A percentile compares a stretch with the other conserved stretches of the same genome.
Evolutionary conservation across 164 flowering plant genomes (phyloP).

Genomic region (Santalum album): DNA sequence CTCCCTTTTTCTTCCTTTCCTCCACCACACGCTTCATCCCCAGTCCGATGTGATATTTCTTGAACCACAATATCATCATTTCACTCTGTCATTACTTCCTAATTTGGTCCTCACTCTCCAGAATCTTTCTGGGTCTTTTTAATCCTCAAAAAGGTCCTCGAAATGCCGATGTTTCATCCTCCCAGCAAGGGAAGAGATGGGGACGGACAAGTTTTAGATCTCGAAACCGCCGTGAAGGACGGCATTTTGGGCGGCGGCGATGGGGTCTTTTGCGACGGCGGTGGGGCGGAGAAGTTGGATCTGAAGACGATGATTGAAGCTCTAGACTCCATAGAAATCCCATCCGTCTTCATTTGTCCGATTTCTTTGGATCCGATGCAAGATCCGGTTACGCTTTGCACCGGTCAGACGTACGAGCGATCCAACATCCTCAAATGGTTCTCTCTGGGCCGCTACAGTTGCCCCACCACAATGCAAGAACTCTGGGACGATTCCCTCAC

Average conservation of each 20-base stretch:
- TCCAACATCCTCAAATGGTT: constrained; percentile 71
- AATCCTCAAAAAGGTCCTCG: not conserved
- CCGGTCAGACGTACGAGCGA: constrained; percentile 76
- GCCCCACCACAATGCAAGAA: constrained; percentile 73
- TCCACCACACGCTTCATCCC: constrained; percentile 1
- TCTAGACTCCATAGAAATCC: constrained; percentile 43
- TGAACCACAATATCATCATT: no score
- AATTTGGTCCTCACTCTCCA: not conserved
- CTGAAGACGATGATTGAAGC: constrained; percentile 47
- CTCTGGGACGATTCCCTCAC: constrained; percentile 51
- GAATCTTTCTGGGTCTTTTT: not conserved
- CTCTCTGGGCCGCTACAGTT: constrained; percentile 50
- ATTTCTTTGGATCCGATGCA: constrained; percentile 77
- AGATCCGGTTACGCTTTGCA: constrained; percentile 68
- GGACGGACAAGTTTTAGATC: constrained; percentile 37
- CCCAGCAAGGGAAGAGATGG: constrained; percentile 8
- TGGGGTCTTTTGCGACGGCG: no score
- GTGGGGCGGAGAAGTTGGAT: constrained; percentile 25
- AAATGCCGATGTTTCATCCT: not conserved
- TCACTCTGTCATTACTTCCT: no score
- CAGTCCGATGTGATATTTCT: constrained; percentile 14
- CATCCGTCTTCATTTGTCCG: constrained; percentile 70
- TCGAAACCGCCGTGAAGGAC: constrained; percentile 44
- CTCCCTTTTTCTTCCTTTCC: no score
- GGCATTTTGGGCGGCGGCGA: constrained; percentile 39